These are phyloP conservation scores for Mikania micrantha DNA, from an alignment of 129 eudicot species.

Conservation along the genomic window DNA sequence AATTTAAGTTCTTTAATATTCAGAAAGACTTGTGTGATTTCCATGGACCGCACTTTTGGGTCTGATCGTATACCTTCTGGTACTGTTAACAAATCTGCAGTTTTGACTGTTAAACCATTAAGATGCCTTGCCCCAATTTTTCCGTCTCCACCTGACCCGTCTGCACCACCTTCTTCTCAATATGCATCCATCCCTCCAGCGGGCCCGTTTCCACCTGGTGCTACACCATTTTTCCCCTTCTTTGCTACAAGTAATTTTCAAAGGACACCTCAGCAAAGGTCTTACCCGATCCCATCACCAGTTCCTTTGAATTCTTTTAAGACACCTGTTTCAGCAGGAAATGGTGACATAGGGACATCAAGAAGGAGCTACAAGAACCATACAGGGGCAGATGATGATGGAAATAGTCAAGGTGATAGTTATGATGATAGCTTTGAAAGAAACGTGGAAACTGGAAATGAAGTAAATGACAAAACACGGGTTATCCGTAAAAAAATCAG, in stretches of 20 bases:
- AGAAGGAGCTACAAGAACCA: constrained; percentile 25
- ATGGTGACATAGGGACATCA: constrained; percentile 43
- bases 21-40: constrained; percentile 12
- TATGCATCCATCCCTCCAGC: constrained; percentile 58
- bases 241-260: constrained; percentile 24
- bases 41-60: constrained; percentile 51
- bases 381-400: constrained; percentile 31
- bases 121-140: constrained; percentile 69
- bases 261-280: constrained; percentile 21
- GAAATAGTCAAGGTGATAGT: constrained; percentile 36
- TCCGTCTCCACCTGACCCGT: constrained; percentile 37
- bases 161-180: constrained; percentile 38
- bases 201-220: constrained; percentile 81
- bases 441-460: constrained; percentile 24
- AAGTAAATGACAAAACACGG: constrained; percentile 21
- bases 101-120: constrained; percentile 63
- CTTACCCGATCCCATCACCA: constrained; percentile 47
- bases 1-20: not conserved
- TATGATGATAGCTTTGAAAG: constrained; percentile 10
- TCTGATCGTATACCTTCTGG: constrained; percentile 36
- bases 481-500: constrained; percentile 20
- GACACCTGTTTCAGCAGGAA: constrained; percentile 37
- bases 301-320: constrained; percentile 55
- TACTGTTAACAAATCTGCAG: constrained; percentile 50
- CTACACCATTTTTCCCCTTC: constrained; percentile 67